Evolutionary conservation across 805 yeast species (phyloP), one percentile per base, ranked within the genome.

Genomic region (Wickerhamomyces bovis): DNA sequence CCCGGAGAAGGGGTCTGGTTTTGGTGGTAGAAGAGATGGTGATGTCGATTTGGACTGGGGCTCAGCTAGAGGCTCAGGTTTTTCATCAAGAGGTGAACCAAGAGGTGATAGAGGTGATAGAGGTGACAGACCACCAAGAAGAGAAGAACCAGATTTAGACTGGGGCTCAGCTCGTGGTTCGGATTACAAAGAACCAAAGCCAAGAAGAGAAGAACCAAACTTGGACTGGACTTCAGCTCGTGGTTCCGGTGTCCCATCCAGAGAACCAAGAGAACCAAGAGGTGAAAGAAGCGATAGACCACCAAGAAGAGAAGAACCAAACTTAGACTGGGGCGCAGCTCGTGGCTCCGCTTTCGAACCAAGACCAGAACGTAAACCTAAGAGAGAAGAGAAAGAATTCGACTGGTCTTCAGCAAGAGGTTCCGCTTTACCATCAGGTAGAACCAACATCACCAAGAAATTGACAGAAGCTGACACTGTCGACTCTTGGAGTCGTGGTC

Each of bases 201-300:
- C 64, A 53, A 69, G 72, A 64, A 70, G 70, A 51, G 78, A 72
- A 55, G 81, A 74, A 57, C 78, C 79, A 41, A 78, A 78, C 28
- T 66, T 80, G 45, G 88, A 84, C 64, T 81, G 88, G 83, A 68
- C 73, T 51, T 58, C 64, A 44, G 72, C 68, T 47, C 71, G 76
- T 69, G 53, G 53, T 15, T 23, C 50, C 16, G 44, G 42, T n/a
- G 41, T 56, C 44, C 60, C 57, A 38, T 53, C 53, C 21, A 61
- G 64, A 54, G 61, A 62, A 53, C 53, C 48, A 44, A 39, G 61
- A 55, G 58, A 48, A 40, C 64, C 71, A 58, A 62, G 62, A 51
- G 56, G 45, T 44, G 71, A 64, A 49, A 72, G 51, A 48, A 60
- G 40, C 40, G 47, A 48, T 51, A 28, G 60, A 53, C 63, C 68